phyloP scores from a whole-genome alignment of 768 basidiomycete species.

The Mycena indigotica region DNA sequence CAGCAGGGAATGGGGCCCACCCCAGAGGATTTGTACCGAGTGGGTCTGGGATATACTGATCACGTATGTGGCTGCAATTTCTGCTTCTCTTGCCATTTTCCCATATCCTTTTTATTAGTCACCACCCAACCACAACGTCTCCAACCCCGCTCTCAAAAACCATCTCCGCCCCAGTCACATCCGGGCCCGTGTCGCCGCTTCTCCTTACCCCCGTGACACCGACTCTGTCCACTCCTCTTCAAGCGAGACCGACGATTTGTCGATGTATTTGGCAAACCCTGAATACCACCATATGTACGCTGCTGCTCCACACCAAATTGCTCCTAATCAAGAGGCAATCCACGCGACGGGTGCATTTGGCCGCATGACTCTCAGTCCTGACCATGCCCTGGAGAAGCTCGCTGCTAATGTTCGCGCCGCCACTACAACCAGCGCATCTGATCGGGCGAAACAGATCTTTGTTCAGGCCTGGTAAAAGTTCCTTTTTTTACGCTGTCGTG shows the following conservation, averaged over 20 bases:
- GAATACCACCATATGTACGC: slow-evolving; percentile 73
- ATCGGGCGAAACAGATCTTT: slow-evolving; percentile 90
- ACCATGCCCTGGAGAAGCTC: slow-evolving; percentile 82
- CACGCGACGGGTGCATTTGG: slow-evolving; percentile 76
- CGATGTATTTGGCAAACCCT: slow-evolving; percentile 67
- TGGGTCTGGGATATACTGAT: slow-evolving; percentile 57
- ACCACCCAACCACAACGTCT: slow-evolving; percentile 74
- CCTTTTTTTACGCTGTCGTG: slow-evolving; percentile 12
- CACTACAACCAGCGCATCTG: slow-evolving; percentile 88
- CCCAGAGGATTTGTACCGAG: slow-evolving; percentile 71
- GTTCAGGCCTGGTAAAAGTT: slow-evolving; percentile 82
- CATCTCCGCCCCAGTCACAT: slow-evolving; percentile 76
- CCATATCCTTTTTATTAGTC: slow-evolving; percentile 51
- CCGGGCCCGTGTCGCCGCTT: slow-evolving; percentile 77
- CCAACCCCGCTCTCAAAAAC: slow-evolving; percentile 76
- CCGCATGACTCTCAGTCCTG: slow-evolving; percentile 73
- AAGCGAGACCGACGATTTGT: slow-evolving; percentile 85
- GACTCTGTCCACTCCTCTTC: slow-evolving; percentile 87
- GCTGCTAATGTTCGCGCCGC: slow-evolving; percentile 86
- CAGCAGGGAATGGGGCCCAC: slow-evolving; percentile 52
- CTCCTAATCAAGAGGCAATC: slow-evolving; percentile 54
- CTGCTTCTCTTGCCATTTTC: slow-evolving; percentile 18
- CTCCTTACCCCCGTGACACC: slow-evolving; percentile 83
- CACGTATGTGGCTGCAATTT: slow-evolving; percentile 38
- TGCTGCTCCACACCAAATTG: slow-evolving; percentile 45